Evolutionary conservation across 768 basidiomycete genomes (phyloP).

Genomic region (Leccinum broughii): DNA sequence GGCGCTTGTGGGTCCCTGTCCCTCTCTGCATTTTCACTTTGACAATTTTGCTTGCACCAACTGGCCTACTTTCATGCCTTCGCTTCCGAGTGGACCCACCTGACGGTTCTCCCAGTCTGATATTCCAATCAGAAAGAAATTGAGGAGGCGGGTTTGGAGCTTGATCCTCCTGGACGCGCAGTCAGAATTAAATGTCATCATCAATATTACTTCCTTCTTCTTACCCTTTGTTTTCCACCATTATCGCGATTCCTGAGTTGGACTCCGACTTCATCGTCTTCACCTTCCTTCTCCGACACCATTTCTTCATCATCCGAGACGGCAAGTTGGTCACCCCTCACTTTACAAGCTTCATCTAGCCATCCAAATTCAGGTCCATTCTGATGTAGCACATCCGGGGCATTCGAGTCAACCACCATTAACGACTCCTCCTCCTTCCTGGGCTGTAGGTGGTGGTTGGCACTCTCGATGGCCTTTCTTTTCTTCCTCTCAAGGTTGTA

Average conservation of each 20-base stretch:
- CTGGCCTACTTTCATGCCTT: constrained; percentile 10
- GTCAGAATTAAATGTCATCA: constrained; percentile 7
- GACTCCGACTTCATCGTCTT: constrained; percentile 24
- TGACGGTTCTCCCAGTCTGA: constrained; percentile 16
- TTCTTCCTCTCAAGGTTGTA: constrained; percentile 28
- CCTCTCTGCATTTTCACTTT: constrained; percentile 21
- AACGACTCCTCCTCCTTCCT: constrained; percentile 30
- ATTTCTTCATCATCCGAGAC: constrained; percentile 15
- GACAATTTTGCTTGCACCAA: constrained; percentile 22
- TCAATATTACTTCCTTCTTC: constrained; percentile 4
- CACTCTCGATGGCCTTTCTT: constrained; percentile 23
- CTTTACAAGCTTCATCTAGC: constrained; percentile 30
- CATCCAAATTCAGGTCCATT: constrained; percentile 21
- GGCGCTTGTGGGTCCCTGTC: constrained; percentile 1
- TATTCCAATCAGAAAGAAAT: constrained; percentile 27
- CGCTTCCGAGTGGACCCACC: constrained; percentile 13
- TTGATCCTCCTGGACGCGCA: constrained; percentile 4
- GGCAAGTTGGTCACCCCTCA: constrained; percentile 28
- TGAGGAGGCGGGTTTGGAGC: constrained; percentile 3
- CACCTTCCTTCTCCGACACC: constrained; percentile 19
- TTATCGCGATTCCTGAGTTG: background rate
- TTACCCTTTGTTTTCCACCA: constrained; percentile 13
- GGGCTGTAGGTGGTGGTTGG: constrained; percentile 4
- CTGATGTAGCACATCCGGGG: constrained; percentile 21
- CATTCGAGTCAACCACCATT: constrained; percentile 31